Conservation (phyloP, 805 yeast genomes). For the Metschnikowia dekortorum region DNA sequence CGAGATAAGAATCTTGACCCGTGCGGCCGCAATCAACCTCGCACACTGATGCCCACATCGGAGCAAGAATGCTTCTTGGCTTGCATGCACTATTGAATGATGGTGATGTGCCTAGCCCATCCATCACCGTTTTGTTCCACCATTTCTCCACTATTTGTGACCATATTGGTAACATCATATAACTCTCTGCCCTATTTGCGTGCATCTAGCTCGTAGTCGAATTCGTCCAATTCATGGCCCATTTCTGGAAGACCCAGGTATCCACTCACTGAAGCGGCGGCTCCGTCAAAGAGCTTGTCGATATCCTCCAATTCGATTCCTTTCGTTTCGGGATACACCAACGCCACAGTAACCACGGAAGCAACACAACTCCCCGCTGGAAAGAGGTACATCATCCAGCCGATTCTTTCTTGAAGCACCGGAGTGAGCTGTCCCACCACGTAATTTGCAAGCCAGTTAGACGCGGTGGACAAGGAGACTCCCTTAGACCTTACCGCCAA, state of each 20-base stretch:
- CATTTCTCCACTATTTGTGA: too few relatives aligned
- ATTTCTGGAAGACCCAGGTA: slow-evolving; percentile 7
- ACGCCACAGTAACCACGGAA: slow-evolving; percentile 30
- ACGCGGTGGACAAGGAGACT: slow-evolving; percentile 41
- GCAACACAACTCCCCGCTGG: slow-evolving; percentile 38
- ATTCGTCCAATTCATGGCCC: slow-evolving; percentile 24
- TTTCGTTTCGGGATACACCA: slow-evolving; percentile 42
- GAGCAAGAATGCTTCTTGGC: neutral
- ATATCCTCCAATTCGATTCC: slow-evolving; percentile 43
- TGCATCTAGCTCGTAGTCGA: slow-evolving; percentile 17
- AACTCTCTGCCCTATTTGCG: neutral
- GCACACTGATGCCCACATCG: slow-evolving; percentile 1
- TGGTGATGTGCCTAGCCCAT: too few relatives aligned
- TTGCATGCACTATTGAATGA: too few relatives aligned
- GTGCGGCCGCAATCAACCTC: neutral
- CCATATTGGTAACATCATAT: neutral
- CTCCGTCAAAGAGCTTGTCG: slow-evolving; percentile 32
- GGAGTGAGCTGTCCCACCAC: slow-evolving; percentile 45
- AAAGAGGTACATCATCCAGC: slow-evolving; percentile 39
- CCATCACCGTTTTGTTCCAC: too few relatives aligned
- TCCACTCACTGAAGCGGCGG: slow-evolving; percentile 17
- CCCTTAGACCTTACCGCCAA: slow-evolving; percentile 41
- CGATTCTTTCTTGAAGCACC: slow-evolving; percentile 33
- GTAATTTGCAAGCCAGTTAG: slow-evolving; percentile 44
- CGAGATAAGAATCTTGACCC: slow-evolving; percentile 1